Evolutionary conservation across 176 grass and related monocot genomes (phyloP), one percentile per base, ranked within the genome.

Genomic region (Phoenix dactylifera): DNA sequence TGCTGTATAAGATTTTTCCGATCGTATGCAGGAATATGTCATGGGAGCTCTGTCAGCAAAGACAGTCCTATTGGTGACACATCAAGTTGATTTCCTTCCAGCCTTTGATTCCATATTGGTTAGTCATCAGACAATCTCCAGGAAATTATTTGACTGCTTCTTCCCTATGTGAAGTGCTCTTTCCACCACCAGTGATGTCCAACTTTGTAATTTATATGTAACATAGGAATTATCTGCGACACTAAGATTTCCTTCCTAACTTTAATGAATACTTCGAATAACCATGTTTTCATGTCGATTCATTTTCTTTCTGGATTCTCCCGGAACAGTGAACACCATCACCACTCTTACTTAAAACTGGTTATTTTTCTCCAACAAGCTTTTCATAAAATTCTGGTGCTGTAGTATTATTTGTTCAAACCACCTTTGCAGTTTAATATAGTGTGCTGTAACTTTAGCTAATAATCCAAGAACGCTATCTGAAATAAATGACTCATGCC

Each of bases 1-100:
- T 18, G 12, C 20, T 52, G 7, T 17, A 50, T 25, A 5, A 16
- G 2, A n/a, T 39, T 62, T 7, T 49, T 26, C 10, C 26, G 10
- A 44, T 44, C 14, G 35, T n/a, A 2, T 77, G 68, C 35, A 78
- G 74, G 62, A 73, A 49, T 77, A 59, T 72, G 44, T 82, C 17
- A 76, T 77, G 61, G 54, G 60, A 50, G 44, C 59, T 54, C 69
- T 82, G 16, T 48, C 54, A 12, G 25, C 64, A 50, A 83, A 83
- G 57, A 77, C 74, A 5, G 56, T 83, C 49, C 15, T 83, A 0
- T 50, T 77, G 52, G 74, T 83, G 49, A 77, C 74, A 5, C 68
- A 78, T 15, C 68, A 68, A 53, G 68, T 83, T 59, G 80, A 77
- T 20, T 83, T 83, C 26, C 70, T 83, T 22, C 74, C 52, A 18